Evolutionary conservation across 1,284 basidiomycete species (phyloP), one percentile per base, ranked within the genome.

Genomic region (Pseudozyma flocculosa): DNA sequence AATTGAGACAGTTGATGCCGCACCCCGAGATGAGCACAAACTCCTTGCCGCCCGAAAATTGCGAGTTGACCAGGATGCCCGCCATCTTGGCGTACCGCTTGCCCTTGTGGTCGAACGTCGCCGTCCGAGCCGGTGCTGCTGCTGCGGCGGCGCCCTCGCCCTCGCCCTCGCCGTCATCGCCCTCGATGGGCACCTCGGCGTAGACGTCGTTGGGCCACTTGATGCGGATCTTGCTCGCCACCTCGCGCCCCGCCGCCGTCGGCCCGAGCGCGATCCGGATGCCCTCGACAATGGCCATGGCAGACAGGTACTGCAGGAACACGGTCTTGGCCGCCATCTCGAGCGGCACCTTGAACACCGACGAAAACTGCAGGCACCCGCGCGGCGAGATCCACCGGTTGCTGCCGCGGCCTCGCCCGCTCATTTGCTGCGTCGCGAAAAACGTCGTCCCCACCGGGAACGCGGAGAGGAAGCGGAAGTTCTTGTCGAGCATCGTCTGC

Each of bases 191-290:
- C n/a, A 85, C 78, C 34, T 85, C 83, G 2, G 86, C 88, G 73
- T 97, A 98, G 8, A 99, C 81, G 74, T 99, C 94, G 73, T 98
- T 98, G 13, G 94, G 94, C 95, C 95, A 99, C 79, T 98, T 99
- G 48, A 98, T 82, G 4, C 70, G 47, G 1, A 77, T 50, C 43
- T 86, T 84, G 4, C 94, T 84, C 4, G 82, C 82, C 0, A 84
- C 69, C 14, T 82, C 80, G 7, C 34, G 22, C 0, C 47, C 61
- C 1, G 86, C 88, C 56, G 81, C 81, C 23, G 77, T 78, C 0
- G 80, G 63, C 13, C 82, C 86, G 2, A 76, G 59, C 1, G 58
- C 64, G 75, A 72, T 14, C 80, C 81, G 52, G 49, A 89, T 87
- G 0, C 90, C 92, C 69, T 93, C 88, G 3, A 87, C 85, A n/a